phyloP scores from a whole-genome alignment of 139 green algal genomes.

The Picochlorum costavermella region DNA sequence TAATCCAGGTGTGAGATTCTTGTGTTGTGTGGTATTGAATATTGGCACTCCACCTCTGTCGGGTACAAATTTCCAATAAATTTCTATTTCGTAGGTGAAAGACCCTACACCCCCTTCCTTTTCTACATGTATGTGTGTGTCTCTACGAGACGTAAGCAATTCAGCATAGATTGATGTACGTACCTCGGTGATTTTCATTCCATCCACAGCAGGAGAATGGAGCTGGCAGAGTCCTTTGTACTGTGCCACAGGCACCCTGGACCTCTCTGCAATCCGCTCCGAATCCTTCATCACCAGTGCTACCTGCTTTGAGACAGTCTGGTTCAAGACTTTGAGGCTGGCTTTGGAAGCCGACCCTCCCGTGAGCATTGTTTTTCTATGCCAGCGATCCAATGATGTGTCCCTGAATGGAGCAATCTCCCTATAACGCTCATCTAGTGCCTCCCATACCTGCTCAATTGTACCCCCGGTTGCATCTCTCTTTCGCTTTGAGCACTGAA shows the following conservation, averaged over 20 bases:
- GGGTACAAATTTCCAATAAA: slow-evolving; percentile 22
- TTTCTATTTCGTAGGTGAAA: slow-evolving; percentile 24
- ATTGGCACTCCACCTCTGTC: too few relatives aligned
- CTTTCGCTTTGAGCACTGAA: slow-evolving; percentile 9
- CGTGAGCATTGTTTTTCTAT: slow-evolving; percentile 61
- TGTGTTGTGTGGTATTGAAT: too few relatives aligned
- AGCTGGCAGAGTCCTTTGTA: slow-evolving; percentile 8
- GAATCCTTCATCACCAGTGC: slow-evolving; percentile 27
- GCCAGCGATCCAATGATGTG: slow-evolving; percentile 67
- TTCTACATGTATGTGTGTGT: too few relatives aligned
- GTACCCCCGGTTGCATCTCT: neutral
- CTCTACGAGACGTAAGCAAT: too few relatives aligned
- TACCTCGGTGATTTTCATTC: too few relatives aligned
- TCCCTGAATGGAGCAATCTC: slow-evolving; percentile 52
- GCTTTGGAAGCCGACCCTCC: slow-evolving; percentile 33
- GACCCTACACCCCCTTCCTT: slow-evolving; percentile 6
- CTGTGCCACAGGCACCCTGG: slow-evolving; percentile 25
- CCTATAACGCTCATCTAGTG: slow-evolving; percentile 13
- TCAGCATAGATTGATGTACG: too few relatives aligned
- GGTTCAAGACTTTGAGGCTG: slow-evolving; percentile 56
- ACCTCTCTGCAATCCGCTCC: slow-evolving; percentile 37
- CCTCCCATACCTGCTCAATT: slow-evolving; percentile 28
- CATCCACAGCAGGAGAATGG: neutral
- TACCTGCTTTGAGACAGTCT: slow-evolving; percentile 63
- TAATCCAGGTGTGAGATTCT: too few relatives aligned